A percentile compares a stretch with the other conserved stretches of the same genome.
Evolutionary conservation across 73 alveolate genomes (phyloP).

Genomic region (Uronychia setigera): DNA sequence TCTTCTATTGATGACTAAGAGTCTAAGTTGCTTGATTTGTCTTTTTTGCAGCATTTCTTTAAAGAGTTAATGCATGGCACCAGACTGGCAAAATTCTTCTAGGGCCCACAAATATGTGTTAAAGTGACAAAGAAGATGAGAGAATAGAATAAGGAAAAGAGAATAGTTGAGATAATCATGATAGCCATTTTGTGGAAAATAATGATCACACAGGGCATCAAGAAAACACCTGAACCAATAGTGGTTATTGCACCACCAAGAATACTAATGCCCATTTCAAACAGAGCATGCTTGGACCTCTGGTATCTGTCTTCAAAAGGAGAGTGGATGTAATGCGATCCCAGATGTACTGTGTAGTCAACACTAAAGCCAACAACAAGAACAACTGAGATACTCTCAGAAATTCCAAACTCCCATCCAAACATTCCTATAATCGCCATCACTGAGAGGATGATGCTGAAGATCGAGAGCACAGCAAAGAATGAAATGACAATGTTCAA

Average conservation of each 20-base stretch:
- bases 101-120: slow-evolving; percentile 5
- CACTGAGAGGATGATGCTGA: slow-evolving; percentile 7
- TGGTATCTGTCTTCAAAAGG: slow-evolving; percentile 17
- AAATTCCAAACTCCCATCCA: slow-evolving; percentile 28
- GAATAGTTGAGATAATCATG: slow-evolving; percentile 47
- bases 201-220: slow-evolving; percentile 25
- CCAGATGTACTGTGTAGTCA: slow-evolving; percentile 63
- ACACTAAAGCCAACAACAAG: slow-evolving; percentile 60
- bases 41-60: too few relatives aligned
- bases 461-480: not conserved
- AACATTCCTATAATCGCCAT: slow-evolving; percentile 10
- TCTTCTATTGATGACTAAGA: too few relatives aligned
- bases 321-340: slow-evolving; percentile 41
- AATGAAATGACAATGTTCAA: slow-evolving; percentile 11
- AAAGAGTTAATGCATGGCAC: too few relatives aligned
- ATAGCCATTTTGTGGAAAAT: slow-evolving; percentile 61
- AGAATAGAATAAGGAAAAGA: slow-evolving; percentile 50
- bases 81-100: not conserved
- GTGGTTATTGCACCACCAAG: slow-evolving; percentile 64
- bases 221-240: slow-evolving; percentile 46
- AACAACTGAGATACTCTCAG: slow-evolving; percentile 58
- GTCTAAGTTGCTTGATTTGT: too few relatives aligned
- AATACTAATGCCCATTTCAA: slow-evolving; percentile 63
- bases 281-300: slow-evolving; percentile 41
- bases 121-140: slow-evolving; percentile 27